Evolutionary conservation across 148 eudicot species (phyloP).

Genomic region (Gaultheria prostrata): DNA sequence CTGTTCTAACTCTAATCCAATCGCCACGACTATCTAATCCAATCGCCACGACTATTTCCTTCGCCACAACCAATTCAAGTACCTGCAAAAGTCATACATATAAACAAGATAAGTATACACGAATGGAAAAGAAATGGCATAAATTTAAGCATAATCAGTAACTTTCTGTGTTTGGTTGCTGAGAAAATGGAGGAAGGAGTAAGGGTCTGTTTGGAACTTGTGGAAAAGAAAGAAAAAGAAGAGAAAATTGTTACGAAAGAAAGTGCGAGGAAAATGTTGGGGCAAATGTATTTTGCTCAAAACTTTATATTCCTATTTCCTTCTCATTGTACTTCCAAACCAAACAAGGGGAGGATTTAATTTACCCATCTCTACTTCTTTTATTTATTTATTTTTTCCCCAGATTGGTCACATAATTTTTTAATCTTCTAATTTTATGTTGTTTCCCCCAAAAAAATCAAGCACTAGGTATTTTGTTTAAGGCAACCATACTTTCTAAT

Average conservation of each 20-base stretch:
- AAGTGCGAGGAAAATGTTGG: too few relatives aligned
- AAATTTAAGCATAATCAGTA: neutral
- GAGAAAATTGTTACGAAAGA: too few relatives aligned
- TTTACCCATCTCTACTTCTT: too few relatives aligned
- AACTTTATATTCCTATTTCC: too few relatives aligned
- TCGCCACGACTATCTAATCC: slow-evolving; percentile 25
- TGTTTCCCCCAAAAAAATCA: neutral
- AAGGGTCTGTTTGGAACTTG: neutral
- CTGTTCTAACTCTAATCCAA: slow-evolving; percentile 28
- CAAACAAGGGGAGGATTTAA: too few relatives aligned
- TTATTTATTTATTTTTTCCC: too few relatives aligned
- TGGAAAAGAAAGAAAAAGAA: too few relatives aligned
- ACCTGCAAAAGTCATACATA: slow-evolving; percentile 27
- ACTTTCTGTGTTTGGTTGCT: slow-evolving; percentile 1
- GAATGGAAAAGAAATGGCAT: neutral
- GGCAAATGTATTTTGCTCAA: too few relatives aligned
- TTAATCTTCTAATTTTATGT: neutral
- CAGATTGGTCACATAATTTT: neutral
- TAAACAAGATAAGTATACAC: neutral
- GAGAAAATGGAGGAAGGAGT: neutral
- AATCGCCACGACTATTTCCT: slow-evolving; percentile 27
- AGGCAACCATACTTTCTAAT: neutral
- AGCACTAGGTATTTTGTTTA: neutral
- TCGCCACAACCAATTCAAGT: slow-evolving; percentile 8
- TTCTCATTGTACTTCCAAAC: too few relatives aligned